These are phyloP conservation scores for Cadophora sp. DNA, from an alignment of 2,329 filamentous ascomycete species.

Conservation along the genomic window DNA sequence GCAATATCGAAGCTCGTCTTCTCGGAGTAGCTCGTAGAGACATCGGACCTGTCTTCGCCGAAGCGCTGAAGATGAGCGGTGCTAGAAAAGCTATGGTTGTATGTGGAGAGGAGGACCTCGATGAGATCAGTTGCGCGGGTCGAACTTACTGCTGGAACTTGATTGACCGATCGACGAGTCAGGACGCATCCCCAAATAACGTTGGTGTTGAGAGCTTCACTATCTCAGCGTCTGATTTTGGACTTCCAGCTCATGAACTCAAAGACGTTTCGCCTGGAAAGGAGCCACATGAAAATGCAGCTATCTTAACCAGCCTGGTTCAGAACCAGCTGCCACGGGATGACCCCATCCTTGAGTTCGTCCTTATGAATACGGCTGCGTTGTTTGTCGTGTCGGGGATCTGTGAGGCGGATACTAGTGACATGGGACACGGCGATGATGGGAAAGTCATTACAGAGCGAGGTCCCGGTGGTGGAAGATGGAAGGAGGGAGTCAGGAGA, in stretches of 20 bases:
- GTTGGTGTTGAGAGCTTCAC: conserved; percentile 77
- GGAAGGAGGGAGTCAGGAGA: conserved; percentile 92
- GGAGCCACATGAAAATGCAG: conserved; percentile 85
- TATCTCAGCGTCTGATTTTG: conserved; percentile 85
- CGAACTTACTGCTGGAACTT: conserved; percentile 89
- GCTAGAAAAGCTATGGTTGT: conserved; percentile 86
- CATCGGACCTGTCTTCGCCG: conserved; percentile 87
- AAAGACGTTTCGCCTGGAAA: conserved; percentile 83
- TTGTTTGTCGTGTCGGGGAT: conserved; percentile 85
- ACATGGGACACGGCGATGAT: conserved; percentile 82
- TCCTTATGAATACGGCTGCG: conserved; percentile 91
- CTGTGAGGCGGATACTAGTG: conserved; percentile 81
- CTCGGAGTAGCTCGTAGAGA: conserved; percentile 91
- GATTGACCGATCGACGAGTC: conserved; percentile 54
- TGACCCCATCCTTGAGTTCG: conserved; percentile 89
- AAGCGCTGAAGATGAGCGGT: conserved; percentile 79
- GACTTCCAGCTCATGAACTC: conserved; percentile 76
- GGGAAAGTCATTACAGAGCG: conserved; percentile 81
- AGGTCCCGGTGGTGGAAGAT: conserved; percentile 84
- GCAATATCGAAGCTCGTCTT: conserved; percentile 84
- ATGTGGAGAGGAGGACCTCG: conserved; percentile 92
- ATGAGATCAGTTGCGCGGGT: conserved; percentile 93
- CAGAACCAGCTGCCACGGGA: conserved; percentile 74
- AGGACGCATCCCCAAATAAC: conserved; percentile 48
- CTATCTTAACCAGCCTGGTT: conserved; percentile 80